phyloP scores from a whole-genome alignment of 1,139 yeast species.

The Candida freyschussii region DNA sequence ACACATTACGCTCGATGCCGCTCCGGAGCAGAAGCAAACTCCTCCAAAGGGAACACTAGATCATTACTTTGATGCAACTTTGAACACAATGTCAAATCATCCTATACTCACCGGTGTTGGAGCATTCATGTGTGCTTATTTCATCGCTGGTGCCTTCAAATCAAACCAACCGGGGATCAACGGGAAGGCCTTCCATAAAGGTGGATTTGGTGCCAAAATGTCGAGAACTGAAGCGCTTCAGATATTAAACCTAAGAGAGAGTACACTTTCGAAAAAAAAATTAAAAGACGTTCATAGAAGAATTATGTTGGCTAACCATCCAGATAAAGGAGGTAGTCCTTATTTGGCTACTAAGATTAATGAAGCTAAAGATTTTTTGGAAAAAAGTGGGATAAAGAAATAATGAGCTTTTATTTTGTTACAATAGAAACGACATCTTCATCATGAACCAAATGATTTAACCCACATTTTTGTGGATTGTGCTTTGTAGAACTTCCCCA shows the following conservation, averaged over 20 bases:
- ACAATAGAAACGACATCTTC: slow-evolving; percentile 93
- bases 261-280: slow-evolving; percentile 67
- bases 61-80: slow-evolving; percentile 62
- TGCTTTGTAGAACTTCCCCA: slow-evolving; percentile 97
- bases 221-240: slow-evolving; percentile 85
- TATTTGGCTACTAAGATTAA: slow-evolving; percentile 93
- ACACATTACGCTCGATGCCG: slow-evolving; percentile 19
- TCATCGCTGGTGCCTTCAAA: slow-evolving; percentile 65
- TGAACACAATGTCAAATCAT: slow-evolving; percentile 65
- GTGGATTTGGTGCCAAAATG: slow-evolving; percentile 91
- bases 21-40: slow-evolving; percentile 30
- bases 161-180: slow-evolving; percentile 63
- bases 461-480: slow-evolving; percentile 94
- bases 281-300: slow-evolving; percentile 89
- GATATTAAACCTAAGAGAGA: slow-evolving; percentile 78
- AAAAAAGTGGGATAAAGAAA: slow-evolving; percentile 59
- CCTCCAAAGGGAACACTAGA: slow-evolving; percentile 38
- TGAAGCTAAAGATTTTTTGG: slow-evolving; percentile 92
- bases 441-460: slow-evolving; percentile 76
- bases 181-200: slow-evolving; percentile 71
- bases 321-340: slow-evolving; percentile 97
- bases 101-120: slow-evolving; percentile 75
- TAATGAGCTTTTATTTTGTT: slow-evolving; percentile 44
- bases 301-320: slow-evolving; percentile 93
- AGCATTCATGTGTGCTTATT: slow-evolving; percentile 58